Conservation (phyloP, 1,284 basidiomycete species). For the Ceratobasidium sp. region DNA sequence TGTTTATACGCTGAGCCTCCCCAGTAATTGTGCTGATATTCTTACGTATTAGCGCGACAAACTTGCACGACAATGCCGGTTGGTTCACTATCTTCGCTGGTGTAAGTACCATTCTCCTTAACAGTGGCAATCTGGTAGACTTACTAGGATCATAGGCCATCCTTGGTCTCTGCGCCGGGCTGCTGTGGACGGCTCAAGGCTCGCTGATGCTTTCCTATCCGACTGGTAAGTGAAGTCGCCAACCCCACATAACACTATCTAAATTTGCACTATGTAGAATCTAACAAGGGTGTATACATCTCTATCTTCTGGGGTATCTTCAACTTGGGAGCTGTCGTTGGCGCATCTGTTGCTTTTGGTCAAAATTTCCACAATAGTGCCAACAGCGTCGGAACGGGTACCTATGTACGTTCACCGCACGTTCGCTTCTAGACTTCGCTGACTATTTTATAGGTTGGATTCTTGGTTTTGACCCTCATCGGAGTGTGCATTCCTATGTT, state of each 20-base stretch:
- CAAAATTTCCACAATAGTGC: slow-evolving; percentile 60
- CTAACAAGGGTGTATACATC: slow-evolving; percentile 83
- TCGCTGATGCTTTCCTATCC: slow-evolving; percentile 87
- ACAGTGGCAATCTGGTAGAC: neutral
- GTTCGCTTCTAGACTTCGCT: slow-evolving; percentile 1
- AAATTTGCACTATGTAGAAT: slow-evolving; percentile 59
- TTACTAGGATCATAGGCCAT: slow-evolving; percentile 62
- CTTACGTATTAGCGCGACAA: slow-evolving; percentile 66
- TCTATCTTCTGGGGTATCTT: slow-evolving; percentile 83
- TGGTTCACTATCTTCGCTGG: slow-evolving; percentile 82
- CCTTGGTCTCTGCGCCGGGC: slow-evolving; percentile 84
- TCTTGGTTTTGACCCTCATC: slow-evolving; percentile 75
- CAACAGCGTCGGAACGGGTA: slow-evolving; percentile 67
- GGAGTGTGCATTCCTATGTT: slow-evolving; percentile 73
- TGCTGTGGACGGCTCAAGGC: slow-evolving; percentile 90
- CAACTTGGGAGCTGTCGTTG: slow-evolving; percentile 74
- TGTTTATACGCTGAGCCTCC: slow-evolving; percentile 50
- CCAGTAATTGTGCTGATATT: slow-evolving; percentile 44
- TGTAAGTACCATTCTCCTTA: slow-evolving; percentile 7
- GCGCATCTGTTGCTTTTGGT: slow-evolving; percentile 74
- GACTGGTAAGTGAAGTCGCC: slow-evolving; percentile 56
- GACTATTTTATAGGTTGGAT: slow-evolving; percentile 69
- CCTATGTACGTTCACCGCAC: slow-evolving; percentile 65
- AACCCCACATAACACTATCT: neutral
- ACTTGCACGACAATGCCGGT: slow-evolving; percentile 72